Evolutionary conservation across 2,329 filamentous ascomycete species (phyloP), one percentile per base, ranked within the genome.

Genomic region (Colletotrichum sp.): DNA sequence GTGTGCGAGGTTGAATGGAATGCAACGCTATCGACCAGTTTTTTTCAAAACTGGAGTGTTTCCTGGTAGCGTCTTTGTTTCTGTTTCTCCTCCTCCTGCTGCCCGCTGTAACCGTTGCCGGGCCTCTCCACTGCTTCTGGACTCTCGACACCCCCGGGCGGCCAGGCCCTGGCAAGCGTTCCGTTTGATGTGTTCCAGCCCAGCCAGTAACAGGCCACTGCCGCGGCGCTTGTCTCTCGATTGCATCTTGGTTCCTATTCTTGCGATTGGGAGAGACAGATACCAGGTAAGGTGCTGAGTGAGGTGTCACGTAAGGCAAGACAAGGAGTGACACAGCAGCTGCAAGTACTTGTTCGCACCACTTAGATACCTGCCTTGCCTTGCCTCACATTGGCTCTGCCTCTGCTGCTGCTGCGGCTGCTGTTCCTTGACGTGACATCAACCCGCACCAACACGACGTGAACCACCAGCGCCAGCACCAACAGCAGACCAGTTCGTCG

Each of bases 11-110:
- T 73, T 55, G 62, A 36, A 60, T 67, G 69, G 26, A 72, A 72
- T 75, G 68, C 69, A 24, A 66, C 68, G 69, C 52, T 75, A 44
- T 49, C 63, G 44, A 12, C n/a, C 44, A 59, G 26, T 36, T 62
- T 64, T 64, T 39, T 57, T 21, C 39, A 64, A 57, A 32, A 30
- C 55, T 57, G 44, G n/a, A 21, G 39, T 32, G 65, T 73, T 70
- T 70, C 57, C 39, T 24, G 36, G 55, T 39, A 62, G n/a, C 44
- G 64, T 13, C 26, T 65, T 72, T 75, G 72, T 75, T 72, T 68
- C 69, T 75, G 69, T 75, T 72, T 72, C 69, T 75, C 70, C 34
- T 55, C 36, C 70, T 64, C 52, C 63, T 62, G 44, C 18, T 44
- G 49, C 36, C 36, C 36, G 36, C 36, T 18, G 34, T 21, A 59